These are phyloP conservation scores for Aspergillus eucalypticola DNA, from an alignment of 2,329 filamentous ascomycete species.

Conservation along the genomic window DNA sequence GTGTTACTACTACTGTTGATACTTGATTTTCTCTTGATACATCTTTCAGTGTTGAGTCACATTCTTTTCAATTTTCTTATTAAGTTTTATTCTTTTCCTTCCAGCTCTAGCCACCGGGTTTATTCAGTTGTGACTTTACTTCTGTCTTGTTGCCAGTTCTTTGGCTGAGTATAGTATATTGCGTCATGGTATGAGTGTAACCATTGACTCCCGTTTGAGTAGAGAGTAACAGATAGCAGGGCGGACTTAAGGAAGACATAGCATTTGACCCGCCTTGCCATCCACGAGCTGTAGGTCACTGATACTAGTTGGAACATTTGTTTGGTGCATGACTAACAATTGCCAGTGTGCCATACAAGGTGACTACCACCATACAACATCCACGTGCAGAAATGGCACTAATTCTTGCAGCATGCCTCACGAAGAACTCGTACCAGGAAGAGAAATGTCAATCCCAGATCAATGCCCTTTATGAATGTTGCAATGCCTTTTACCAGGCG, in stretches of 20 bases:
- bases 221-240: conserved; percentile 24
- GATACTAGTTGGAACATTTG: background rate
- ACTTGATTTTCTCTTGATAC: too few species aligned
- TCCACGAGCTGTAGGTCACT: conserved; percentile 69
- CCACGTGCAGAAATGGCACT: background rate
- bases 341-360: conserved; percentile 84
- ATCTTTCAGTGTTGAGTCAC: background rate
- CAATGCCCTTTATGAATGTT: conserved; percentile 90
- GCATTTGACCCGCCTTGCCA: conserved; percentile 79
- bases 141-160: background rate
- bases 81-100: too few species aligned
- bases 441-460: conserved; percentile 76
- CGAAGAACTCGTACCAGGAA: conserved; percentile 82
- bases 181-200: conserved; percentile 31
- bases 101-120: background rate
- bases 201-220: conserved; percentile 2
- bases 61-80: background rate
- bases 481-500: conserved; percentile 79
- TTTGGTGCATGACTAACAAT: conserved; percentile 20
- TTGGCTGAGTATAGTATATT: conserved; percentile 11
- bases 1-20: too few species aligned
- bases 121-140: background rate
- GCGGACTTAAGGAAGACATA: conserved; percentile 66
- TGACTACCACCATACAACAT: conserved; percentile 38
- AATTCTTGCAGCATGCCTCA: conserved; percentile 68